phyloP scores from a whole-genome alignment of 208 protist genomes.

The Trypanosoma mega region DNA sequence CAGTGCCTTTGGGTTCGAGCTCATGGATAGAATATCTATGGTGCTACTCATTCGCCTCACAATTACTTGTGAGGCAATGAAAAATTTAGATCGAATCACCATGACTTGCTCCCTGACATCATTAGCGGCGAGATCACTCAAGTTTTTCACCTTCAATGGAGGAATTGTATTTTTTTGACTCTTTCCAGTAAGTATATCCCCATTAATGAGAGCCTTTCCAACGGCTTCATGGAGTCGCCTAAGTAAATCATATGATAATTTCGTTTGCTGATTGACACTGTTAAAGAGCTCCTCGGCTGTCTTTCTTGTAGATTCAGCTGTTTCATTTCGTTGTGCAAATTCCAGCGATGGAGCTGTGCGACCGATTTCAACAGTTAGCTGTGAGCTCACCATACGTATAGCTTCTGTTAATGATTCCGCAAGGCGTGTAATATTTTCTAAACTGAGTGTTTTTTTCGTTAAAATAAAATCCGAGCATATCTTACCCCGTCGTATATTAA shows the following conservation, averaged over 20 bases:
- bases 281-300: slow-evolving; percentile 6
- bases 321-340: not conserved
- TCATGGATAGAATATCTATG: slow-evolving; percentile 40
- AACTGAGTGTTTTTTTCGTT: slow-evolving; percentile 18
- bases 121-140: not conserved
- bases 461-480: slow-evolving; percentile 35
- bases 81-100: slow-evolving; percentile 43
- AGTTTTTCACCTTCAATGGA: not conserved
- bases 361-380: slow-evolving; percentile 32
- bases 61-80: slow-evolving; percentile 37
- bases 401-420: slow-evolving; percentile 41
- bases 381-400: slow-evolving; percentile 39
- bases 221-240: slow-evolving; percentile 7
- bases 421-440: slow-evolving; percentile 20
- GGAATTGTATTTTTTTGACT: not conserved
- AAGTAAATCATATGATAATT: slow-evolving; percentile 9
- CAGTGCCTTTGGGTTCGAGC: slow-evolving; percentile 36
- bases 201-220: slow-evolving; percentile 6
- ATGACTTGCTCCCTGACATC: not conserved
- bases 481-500: not conserved
- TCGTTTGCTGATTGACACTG: not conserved
- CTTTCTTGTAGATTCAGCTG: not conserved
- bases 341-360: slow-evolving; percentile 6
- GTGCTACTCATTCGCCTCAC: slow-evolving; percentile 32
- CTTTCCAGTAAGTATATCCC: not conserved